Conservation (phyloP, 306 rosid species). For the Castanopsis chinensis region DNA sequence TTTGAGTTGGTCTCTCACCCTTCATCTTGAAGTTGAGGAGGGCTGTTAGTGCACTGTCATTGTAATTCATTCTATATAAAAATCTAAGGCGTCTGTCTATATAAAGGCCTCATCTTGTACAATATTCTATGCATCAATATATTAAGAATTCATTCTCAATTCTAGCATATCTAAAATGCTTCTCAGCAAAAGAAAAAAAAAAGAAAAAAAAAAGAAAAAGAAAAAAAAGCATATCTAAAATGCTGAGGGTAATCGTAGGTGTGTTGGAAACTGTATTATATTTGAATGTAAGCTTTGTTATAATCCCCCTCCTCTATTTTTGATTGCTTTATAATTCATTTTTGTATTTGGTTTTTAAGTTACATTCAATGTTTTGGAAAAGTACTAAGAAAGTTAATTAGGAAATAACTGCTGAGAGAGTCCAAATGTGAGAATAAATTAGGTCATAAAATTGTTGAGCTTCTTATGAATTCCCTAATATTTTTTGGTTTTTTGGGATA, state of each 20-base stretch:
- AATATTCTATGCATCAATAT: no score
- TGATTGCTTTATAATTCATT: not conserved
- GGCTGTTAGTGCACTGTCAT: no score
- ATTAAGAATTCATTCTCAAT: no score
- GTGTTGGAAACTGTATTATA: not conserved
- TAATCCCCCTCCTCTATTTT: not conserved
- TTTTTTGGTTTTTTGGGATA: no score
- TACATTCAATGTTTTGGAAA: not conserved
- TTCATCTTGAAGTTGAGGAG: no score
- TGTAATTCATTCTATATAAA: no score
- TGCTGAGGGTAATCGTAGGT: conserved; percentile 6
- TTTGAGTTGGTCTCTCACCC: no score
- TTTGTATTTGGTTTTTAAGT: not conserved
- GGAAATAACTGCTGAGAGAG: not conserved
- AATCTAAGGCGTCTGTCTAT: no score
- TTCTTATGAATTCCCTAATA: not conserved
- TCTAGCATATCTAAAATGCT: no score
- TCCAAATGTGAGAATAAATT: not conserved
- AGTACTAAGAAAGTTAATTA: not conserved
- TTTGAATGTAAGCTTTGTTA: not conserved
- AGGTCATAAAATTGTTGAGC: not conserved
- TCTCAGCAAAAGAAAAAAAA: no score
- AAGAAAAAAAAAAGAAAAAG: no score
- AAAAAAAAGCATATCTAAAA: not conserved
- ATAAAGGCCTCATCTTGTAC: no score